Evolutionary conservation across 2,329 filamentous ascomycete genomes (phyloP).

Genomic region (Cytospora paraplurivora): DNA sequence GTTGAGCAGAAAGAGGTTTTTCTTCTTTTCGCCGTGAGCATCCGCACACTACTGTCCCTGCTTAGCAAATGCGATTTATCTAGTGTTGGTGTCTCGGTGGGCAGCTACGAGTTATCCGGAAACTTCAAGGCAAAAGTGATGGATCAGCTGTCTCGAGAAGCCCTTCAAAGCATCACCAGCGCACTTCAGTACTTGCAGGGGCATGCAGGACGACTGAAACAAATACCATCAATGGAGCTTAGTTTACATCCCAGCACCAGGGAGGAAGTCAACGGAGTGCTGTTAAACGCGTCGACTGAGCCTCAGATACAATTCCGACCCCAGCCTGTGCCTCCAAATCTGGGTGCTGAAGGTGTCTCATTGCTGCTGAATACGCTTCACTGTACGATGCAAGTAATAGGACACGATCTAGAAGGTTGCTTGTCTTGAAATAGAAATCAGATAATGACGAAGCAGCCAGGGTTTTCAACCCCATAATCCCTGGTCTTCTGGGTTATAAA

Average conservation of each 20-base stretch:
- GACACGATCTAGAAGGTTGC: background rate
- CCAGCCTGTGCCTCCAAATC: conserved; percentile 1
- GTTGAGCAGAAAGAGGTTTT: conserved; percentile 29
- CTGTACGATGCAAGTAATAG: conserved; percentile 8
- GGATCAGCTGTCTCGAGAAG: conserved; percentile 4
- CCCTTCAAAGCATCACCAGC: background rate
- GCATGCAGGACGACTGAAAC: background rate
- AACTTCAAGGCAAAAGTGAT: conserved; percentile 23
- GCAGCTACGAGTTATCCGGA: conserved; percentile 23
- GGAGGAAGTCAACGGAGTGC: conserved; percentile 6
- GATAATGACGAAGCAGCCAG: too few relatives aligned
- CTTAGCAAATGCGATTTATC: conserved; percentile 17
- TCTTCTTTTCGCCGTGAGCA: conserved; percentile 30
- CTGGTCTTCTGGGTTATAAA: too few relatives aligned
- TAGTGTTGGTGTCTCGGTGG: conserved; percentile 19
- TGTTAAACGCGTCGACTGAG: conserved; percentile 5
- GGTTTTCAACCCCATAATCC: too few relatives aligned
- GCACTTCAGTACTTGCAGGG: background rate
- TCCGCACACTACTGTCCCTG: conserved; percentile 28
- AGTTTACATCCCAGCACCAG: background rate
- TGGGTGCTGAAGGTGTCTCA: conserved; percentile 7
- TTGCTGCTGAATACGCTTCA: conserved; percentile 10
- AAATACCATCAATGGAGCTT: background rate
- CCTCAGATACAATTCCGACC: conserved; percentile 1
- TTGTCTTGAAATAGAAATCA: too few relatives aligned